Evolutionary conservation across 768 basidiomycete genomes (phyloP), one percentile per base, ranked within the genome.

Genomic region (Mycena albidolilacea): DNA sequence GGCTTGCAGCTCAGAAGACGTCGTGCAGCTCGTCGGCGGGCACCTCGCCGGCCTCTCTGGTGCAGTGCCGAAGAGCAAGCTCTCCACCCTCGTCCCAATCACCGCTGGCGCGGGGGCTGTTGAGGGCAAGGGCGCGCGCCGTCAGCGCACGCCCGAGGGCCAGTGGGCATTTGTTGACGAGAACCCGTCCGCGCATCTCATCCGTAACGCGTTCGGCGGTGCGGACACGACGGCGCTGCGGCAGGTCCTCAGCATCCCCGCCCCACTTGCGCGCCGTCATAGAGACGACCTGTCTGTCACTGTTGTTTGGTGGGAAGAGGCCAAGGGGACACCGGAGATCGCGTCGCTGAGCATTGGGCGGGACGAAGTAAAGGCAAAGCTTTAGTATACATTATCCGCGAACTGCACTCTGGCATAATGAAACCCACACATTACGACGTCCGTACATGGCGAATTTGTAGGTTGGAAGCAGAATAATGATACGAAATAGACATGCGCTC

Each of bases 201-300:
- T 97, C 69, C 87, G 96, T 73, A 97, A 97, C 78, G 95, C 96
- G n/a, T 90, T 97, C 71, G 95, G 95, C n/a, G 95, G 96, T 39
- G 93, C 89, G 2, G 89, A 97, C 78, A 85, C 88, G 66, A 78
- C 69, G 59, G 81, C 82, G 62, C 85, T 97, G 70, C 87, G 90
- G 62, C 86, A 84, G 79, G 72, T 90, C 67, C 82, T 96, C 78
- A 96, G 95, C 80, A 96, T 97, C 57, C 94, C 95, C n/a, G 86
- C 93, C 7, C 94, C 95, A 17, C 82, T 89, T 74, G 91, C 95
- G 37, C 86, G 96, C 77, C 86, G 92, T 67, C 93, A 90, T 79
- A 87, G 96, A 55, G 96, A 97, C 78, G 96, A 97, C 80, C 87
- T 93, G 41, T 95, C 94, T 0, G 95, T 95, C 23, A 94, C 93